phyloP scores from a whole-genome alignment of 2,329 filamentous ascomycete species.

The Talaromyces sp. region DNA sequence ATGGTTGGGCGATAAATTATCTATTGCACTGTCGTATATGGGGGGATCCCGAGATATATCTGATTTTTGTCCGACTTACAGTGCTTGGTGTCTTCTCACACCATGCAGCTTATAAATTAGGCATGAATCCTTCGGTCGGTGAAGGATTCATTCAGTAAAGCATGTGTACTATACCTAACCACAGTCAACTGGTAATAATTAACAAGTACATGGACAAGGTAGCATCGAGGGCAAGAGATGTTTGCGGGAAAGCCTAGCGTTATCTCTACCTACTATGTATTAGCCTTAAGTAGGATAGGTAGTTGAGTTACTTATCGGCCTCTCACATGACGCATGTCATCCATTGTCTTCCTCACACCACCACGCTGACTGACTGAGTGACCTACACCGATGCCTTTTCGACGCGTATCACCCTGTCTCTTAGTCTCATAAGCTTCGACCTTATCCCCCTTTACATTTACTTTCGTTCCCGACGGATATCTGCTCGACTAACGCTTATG shows the following conservation, averaged over 20 bases:
- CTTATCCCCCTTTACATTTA: too few relatives aligned
- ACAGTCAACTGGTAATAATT: not conserved
- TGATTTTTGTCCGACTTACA: not conserved
- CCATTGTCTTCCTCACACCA: not conserved
- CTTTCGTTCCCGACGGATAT: not conserved
- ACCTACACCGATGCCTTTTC: not conserved
- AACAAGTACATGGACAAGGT: not conserved
- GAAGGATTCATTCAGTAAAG: not conserved
- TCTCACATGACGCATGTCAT: slow-evolving; percentile 34
- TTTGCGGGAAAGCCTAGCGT: slow-evolving; percentile 1
- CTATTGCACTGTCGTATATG: not conserved
- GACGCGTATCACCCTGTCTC: not conserved
- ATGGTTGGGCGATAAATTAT: not conserved
- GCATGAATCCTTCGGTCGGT: not conserved
- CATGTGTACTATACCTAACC: not conserved
- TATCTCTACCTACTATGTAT: too few relatives aligned
- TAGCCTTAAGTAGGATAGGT: too few relatives aligned
- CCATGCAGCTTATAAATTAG: not conserved
- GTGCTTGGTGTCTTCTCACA: not conserved
- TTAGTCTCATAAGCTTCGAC: not conserved
- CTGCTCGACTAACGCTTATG: not conserved
- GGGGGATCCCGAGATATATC: not conserved
- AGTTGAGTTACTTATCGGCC: slow-evolving; percentile 7
- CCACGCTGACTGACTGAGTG: slow-evolving; percentile 3
- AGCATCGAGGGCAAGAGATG: not conserved